Evolutionary conservation across 164 flowering plant species (phyloP).

Genomic region (Saururus chinensis): DNA sequence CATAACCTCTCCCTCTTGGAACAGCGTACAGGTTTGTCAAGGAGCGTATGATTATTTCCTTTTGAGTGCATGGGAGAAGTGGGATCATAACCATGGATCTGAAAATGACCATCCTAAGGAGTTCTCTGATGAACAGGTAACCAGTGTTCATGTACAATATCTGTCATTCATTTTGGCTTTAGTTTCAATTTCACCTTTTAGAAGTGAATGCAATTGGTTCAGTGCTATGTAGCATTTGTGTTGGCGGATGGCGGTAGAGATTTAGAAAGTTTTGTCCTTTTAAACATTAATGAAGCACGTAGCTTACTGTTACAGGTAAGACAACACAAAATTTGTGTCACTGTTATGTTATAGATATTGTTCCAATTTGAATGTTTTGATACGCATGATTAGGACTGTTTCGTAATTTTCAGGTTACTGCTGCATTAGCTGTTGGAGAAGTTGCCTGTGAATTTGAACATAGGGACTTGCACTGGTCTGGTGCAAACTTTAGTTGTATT

Average conservation of each 20-base stretch:
- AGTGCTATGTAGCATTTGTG: constrained; percentile 81
- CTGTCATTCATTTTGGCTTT: not conserved
- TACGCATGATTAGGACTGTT: not conserved
- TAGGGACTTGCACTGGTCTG: constrained; percentile 87
- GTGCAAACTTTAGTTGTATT: constrained; percentile 2
- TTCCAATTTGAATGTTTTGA: not conserved
- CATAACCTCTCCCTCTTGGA: not conserved
- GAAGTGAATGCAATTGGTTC: constrained; percentile 14
- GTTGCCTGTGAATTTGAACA: constrained; percentile 92
- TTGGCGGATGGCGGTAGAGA: constrained; percentile 85
- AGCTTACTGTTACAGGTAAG: constrained; percentile 69
- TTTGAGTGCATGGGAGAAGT: constrained; percentile 80
- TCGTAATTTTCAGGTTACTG: constrained; percentile 45
- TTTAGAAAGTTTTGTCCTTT: constrained; percentile 85
- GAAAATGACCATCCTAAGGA: constrained; percentile 83
- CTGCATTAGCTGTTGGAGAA: constrained; percentile 89
- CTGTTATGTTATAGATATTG: not conserved
- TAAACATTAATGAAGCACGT: constrained; percentile 64
- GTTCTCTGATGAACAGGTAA: constrained; percentile 78
- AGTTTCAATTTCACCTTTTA: not conserved
- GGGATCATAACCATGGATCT: constrained; percentile 75
- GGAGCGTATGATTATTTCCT: constrained; percentile 67
- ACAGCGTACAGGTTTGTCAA: constrained; percentile 75
- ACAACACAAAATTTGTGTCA: not conserved
- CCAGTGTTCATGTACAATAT: no score